phyloP scores from a whole-genome alignment of 371 early-diverging fungal species.

The Rhizopus arrhizus region DNA sequence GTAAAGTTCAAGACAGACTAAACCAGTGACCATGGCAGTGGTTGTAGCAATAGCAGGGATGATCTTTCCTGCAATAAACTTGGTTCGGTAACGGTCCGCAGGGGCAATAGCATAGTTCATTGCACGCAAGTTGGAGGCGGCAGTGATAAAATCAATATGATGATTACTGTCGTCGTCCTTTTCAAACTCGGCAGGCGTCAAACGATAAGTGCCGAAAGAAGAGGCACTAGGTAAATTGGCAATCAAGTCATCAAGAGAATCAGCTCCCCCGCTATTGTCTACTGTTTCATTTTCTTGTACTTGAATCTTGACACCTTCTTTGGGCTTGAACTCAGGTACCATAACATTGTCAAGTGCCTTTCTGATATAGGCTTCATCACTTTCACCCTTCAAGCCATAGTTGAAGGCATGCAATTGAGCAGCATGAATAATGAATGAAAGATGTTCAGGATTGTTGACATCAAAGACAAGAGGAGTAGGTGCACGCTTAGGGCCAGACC shows the following conservation, averaged over 20 bases:
- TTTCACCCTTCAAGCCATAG: conserved; percentile 82
- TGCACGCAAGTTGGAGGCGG: conserved; percentile 98
- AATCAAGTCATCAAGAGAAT: conserved; percentile 71
- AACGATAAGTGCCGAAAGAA: conserved; percentile 72
- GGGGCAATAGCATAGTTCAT: conserved; percentile 93
- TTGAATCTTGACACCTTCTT: conserved; percentile 95
- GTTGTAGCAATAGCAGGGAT: conserved; percentile 99
- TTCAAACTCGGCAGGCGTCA: conserved; percentile 94
- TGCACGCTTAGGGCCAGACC: conserved; percentile 99
- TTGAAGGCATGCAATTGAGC: conserved; percentile 96
- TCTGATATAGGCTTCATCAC: conserved; percentile 74
- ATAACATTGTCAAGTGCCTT: conserved; percentile 65
- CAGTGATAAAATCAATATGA: conserved; percentile 99
- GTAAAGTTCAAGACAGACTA: conserved; percentile 98
- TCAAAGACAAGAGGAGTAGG: conserved; percentile 89
- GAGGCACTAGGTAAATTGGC: conserved; percentile 73
- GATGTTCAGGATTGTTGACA: conserved; percentile 75
- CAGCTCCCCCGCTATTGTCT: conserved; percentile 45
- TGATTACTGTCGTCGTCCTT: conserved; percentile 99
- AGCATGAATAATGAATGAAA: conserved; percentile 90
- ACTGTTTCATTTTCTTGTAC: conserved; percentile 84
- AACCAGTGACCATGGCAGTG: conserved; percentile 98
- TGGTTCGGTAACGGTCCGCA: conserved; percentile 95
- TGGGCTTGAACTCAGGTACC: conserved; percentile 89
- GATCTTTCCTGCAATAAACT: conserved; percentile 99